These are phyloP conservation scores for Talaromyces sp. DNA, from an alignment of 2,329 filamentous ascomycete species.

Conservation along the genomic window DNA sequence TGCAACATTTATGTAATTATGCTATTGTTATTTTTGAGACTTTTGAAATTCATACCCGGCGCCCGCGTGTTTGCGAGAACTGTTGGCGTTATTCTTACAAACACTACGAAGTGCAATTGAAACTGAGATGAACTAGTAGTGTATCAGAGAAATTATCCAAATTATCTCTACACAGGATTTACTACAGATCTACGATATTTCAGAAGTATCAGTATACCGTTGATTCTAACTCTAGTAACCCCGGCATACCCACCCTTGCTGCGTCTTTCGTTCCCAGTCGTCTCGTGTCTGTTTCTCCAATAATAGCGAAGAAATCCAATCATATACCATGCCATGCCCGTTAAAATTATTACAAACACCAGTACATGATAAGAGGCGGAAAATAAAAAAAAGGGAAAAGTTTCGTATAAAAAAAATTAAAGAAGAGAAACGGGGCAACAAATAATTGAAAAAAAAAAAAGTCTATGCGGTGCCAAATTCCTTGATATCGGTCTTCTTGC, in stretches of 20 bases:
- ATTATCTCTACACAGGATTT: too few relatives aligned
- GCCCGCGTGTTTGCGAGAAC: background rate
- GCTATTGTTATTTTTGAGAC: background rate
- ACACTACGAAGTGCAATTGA: too few relatives aligned
- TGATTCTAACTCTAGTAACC: background rate
- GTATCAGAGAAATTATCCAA: too few relatives aligned
- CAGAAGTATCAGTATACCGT: background rate
- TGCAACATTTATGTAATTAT: background rate
- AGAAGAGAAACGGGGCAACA: background rate
- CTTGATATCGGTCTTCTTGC: constrained; percentile 58
- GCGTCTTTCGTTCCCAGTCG: background rate
- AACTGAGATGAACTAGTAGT: too few relatives aligned
- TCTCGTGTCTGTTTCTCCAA: background rate
- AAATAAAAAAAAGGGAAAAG: constrained; percentile 2
- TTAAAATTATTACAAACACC: constrained; percentile 15
- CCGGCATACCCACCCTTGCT: background rate
- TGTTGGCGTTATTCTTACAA: background rate
- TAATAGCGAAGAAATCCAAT: constrained; percentile 11
- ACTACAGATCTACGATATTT: background rate
- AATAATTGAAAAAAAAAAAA: background rate
- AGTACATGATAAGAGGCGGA: constrained; percentile 10
- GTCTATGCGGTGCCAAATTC: constrained; percentile 47
- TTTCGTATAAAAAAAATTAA: background rate
- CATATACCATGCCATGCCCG: constrained; percentile 15
- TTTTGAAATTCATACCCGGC: background rate